A percentile compares a stretch with the other conserved stretches of the same genome.
Conservation (phyloP, 805 yeast genomes). For the Teunomyces tritomae region DNA sequence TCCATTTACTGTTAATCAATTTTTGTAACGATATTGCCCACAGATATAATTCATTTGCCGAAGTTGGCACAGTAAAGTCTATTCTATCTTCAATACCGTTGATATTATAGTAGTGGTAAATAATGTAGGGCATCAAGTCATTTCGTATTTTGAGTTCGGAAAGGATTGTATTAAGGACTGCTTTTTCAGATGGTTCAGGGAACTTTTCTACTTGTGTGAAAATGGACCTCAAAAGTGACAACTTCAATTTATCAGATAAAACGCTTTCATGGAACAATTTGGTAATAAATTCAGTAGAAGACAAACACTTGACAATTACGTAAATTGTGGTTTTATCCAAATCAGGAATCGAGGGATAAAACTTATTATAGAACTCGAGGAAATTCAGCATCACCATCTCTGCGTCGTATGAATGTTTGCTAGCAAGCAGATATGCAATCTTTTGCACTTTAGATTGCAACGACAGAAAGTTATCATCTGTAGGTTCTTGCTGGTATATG, state of each 20-base stretch:
- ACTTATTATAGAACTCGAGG: neutral
- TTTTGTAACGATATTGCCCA: constrained; percentile 23
- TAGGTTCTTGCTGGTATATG: constrained; percentile 11
- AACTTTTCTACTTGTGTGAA: constrained; percentile 15
- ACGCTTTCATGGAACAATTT: neutral
- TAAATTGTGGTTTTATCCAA: neutral
- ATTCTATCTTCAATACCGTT: constrained; percentile 12
- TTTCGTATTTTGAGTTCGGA: constrained; percentile 11
- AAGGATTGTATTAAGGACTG: constrained; percentile 17
- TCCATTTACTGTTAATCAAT: constrained; percentile 20
- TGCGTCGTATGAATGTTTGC: neutral
- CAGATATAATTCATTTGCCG: neutral
- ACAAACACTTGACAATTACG: neutral
- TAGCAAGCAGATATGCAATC: constrained; percentile 13
- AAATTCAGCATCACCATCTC: neutral
- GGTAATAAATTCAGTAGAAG: neutral
- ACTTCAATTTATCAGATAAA: constrained; percentile 4
- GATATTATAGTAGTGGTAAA: constrained; percentile 20
- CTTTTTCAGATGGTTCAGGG: constrained; percentile 13
- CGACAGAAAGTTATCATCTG: constrained; percentile 10
- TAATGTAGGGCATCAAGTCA: constrained; percentile 10
- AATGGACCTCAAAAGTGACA: constrained; percentile 1
- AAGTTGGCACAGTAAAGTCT: neutral
- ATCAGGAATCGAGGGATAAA: neutral
- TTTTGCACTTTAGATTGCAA: constrained; percentile 31